Percentiles rank a stretch among this genome's conserved stretches.
Evolutionary conservation across 257 asterid species (phyloP).

Genomic region (Leonotis leonurus): DNA sequence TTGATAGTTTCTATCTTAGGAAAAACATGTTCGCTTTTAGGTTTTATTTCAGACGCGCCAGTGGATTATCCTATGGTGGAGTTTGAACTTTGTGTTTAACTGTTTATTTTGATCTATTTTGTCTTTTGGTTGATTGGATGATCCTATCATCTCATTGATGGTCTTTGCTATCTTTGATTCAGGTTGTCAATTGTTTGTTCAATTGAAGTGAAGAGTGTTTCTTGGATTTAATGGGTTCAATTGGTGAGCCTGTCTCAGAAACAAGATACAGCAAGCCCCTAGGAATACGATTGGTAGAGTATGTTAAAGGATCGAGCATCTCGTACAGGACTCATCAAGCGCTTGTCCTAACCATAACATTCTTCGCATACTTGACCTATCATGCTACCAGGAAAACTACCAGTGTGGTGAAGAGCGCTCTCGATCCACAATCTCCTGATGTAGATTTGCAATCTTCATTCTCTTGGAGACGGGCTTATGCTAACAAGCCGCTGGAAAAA

Average conservation of each 20-base stretch:
- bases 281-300: constrained; percentile 56
- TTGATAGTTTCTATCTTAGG: background rate
- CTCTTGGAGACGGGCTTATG: constrained; percentile 38
- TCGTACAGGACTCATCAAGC: constrained; percentile 79
- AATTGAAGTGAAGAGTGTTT: constrained; percentile 1
- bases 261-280: constrained; percentile 51
- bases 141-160: background rate
- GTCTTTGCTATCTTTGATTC: constrained; percentile 6
- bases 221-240: constrained; percentile 48
- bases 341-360: constrained; percentile 67
- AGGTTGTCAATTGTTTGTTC: constrained; percentile 20
- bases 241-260: constrained; percentile 21
- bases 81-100: background rate
- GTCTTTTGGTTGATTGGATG: background rate
- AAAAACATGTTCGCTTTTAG: background rate
- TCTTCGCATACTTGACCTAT: constrained; percentile 69
- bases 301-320: constrained; percentile 42
- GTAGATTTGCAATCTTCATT: constrained; percentile 25
- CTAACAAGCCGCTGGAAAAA: constrained; percentile 28
- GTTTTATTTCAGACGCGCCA: constrained; percentile 2
- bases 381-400: constrained; percentile 97
- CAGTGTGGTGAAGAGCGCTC: constrained; percentile 88
- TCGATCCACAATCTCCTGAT: constrained; percentile 72
- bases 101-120: background rate
- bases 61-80: background rate